phyloP scores from a whole-genome alignment of 73 alveolate species.

The Uronychia setigera region DNA sequence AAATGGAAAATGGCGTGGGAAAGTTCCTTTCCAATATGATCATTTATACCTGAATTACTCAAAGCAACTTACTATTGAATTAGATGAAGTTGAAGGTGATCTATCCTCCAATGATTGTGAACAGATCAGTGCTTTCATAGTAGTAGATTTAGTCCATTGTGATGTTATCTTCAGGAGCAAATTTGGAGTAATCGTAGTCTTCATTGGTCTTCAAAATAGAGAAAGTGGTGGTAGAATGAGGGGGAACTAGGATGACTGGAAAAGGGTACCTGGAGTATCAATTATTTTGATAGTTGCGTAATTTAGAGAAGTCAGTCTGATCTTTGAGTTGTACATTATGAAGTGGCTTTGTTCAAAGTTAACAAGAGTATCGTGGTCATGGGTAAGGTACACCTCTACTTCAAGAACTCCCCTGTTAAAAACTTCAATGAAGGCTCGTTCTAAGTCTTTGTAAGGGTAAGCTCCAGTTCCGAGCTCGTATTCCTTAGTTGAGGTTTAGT shows the following conservation, averaged over 20 bases:
- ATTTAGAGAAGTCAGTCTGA: background rate
- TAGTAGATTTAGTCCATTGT: no score
- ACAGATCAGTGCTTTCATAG: no score
- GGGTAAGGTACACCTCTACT: background rate
- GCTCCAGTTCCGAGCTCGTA: background rate
- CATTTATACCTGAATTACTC: no score
- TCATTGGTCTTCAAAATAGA: background rate
- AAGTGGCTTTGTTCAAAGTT: background rate
- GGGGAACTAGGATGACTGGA: background rate
- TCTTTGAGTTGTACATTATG: background rate
- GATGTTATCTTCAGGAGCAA: no score
- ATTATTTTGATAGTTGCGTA: background rate
- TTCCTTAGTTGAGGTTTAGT: background rate
- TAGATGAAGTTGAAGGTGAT: no score
- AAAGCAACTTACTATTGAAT: no score
- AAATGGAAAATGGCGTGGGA: no score
- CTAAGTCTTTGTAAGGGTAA: background rate
- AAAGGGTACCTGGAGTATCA: no score
- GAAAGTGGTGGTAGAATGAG: background rate
- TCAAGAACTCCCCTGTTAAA: background rate
- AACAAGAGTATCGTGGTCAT: background rate
- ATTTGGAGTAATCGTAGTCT: background rate
- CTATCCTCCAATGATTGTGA: no score
- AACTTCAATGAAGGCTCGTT: background rate
- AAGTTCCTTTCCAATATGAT: no score